These are phyloP conservation scores for Linum usitatissimum DNA, from an alignment of 345 rosid genomes.

Conservation along the genomic window DNA sequence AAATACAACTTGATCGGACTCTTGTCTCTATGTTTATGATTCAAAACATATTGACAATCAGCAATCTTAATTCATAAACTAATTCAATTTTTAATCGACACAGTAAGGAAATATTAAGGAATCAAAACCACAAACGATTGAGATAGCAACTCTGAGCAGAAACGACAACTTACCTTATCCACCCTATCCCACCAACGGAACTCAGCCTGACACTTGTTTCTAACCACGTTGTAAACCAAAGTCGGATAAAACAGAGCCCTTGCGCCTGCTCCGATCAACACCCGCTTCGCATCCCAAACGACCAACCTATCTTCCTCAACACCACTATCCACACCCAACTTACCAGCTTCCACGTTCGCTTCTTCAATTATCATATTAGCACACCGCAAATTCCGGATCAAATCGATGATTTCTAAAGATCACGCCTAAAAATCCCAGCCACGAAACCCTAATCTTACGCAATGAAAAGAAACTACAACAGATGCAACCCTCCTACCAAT, in stretches of 20 bases:
- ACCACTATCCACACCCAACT: constrained; percentile 16
- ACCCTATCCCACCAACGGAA: constrained; percentile 98
- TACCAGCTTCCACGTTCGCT: constrained; percentile 28
- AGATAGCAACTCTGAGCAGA: background rate
- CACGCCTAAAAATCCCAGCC: background rate
- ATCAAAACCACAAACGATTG: background rate
- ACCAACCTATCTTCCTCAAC: constrained; percentile 15
- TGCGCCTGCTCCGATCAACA: constrained; percentile 84
- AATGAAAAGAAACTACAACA: background rate
- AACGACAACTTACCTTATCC: constrained; percentile 44
- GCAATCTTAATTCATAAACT: background rate
- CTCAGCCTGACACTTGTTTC: constrained; percentile 78
- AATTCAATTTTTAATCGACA: background rate
- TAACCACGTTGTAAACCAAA: constrained; percentile 74
- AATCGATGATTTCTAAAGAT: background rate
- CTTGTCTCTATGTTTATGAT: too few relatives aligned
- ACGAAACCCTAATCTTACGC: background rate
- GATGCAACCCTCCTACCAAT: background rate
- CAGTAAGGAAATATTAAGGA: background rate
- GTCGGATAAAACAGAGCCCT: constrained; percentile 91
- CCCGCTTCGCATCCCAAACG: constrained; percentile 44
- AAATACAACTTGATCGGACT: too few relatives aligned
- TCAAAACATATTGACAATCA: background rate
- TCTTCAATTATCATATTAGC: constrained; percentile 77
- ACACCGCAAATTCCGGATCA: background rate